These are phyloP conservation scores for Boletus pseudopeckii DNA, from an alignment of 768 basidiomycete species.

Conservation along the genomic window DNA sequence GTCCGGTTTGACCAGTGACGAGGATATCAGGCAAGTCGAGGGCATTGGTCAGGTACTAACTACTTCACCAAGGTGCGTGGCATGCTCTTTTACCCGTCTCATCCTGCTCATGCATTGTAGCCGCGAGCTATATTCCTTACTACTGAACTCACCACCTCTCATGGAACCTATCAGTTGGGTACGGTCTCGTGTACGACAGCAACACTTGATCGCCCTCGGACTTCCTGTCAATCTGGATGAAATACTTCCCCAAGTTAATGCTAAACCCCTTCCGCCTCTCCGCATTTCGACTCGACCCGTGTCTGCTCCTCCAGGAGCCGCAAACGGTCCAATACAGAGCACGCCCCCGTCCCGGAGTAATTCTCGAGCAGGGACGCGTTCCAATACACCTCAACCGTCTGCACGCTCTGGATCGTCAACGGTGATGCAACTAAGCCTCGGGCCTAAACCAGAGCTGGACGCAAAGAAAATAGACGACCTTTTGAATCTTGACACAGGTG, in stretches of 20 bases:
- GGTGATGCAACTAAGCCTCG: conserved; percentile 50
- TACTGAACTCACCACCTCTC: conserved; percentile 69
- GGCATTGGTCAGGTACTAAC: conserved; percentile 78
- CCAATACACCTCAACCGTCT: conserved; percentile 45
- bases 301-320: conserved; percentile 72
- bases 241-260: conserved; percentile 65
- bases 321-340: conserved; percentile 34
- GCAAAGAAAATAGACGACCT: conserved; percentile 60
- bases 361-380: conserved; percentile 52
- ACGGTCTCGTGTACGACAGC: conserved; percentile 83
- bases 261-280: conserved; percentile 70
- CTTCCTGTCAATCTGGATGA: conserved; percentile 96
- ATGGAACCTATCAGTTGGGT: conserved; percentile 92
- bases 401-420: conserved; percentile 28
- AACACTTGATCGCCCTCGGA: conserved; percentile 87
- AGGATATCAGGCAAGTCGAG: conserved; percentile 73
- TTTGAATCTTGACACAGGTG: conserved; percentile 66
- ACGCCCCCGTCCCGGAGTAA: conserved; percentile 35
- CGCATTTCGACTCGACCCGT: conserved; percentile 80
- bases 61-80: conserved; percentile 64
- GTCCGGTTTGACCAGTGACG: conserved; percentile 56
- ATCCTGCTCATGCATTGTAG: conserved; percentile 39
- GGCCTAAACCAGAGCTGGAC: conserved; percentile 75
- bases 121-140: conserved; percentile 71
- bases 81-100: conserved; percentile 17